Base-by-base conservation (phyloP, 2,329 filamentous ascomycete species). In the Ophioceras dolichostomum region DNA sequence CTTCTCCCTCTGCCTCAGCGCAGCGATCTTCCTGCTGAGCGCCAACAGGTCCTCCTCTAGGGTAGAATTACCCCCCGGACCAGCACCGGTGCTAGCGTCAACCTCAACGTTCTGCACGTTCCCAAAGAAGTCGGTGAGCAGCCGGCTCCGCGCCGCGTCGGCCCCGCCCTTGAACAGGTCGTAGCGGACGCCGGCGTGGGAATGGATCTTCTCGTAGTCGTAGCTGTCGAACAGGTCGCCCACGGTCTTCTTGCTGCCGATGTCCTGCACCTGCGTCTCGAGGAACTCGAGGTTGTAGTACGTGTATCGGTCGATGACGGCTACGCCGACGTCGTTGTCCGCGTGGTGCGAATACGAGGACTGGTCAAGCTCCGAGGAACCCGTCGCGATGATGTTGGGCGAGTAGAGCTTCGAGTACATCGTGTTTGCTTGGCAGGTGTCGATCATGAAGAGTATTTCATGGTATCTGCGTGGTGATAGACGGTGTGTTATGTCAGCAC, bases 391-490 rank as follows among this genome's bases (percentile, higher is more conserved):
- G 51, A 98, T 95, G 53, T 96, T 96, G 34, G 89, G 89, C 5
- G 87, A 94, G 67, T 98, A 98, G 53, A 98, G 85, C 50, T 94
- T 89, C 55, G 80, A 89, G 64, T 94, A 98, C 87, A 98, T 95
- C 22, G 91, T 98, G 59, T 98, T 98, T 39, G 91, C 91, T 64
- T 98, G 91, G 64, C 91, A 98, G 0, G 91, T 98, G 59, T 98
- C 91, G 61, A 98, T 98, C 91, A 98, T 98, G 68, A 98, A 98
- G 40, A 98, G 75, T 48, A 98, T 79, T 61, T 98, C 91, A 57
- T 96, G 85, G 60, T 96, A 98, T 55, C 80, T 83, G 45, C 16
- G 7, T 7, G 22, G 14, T 5, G 5, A 3, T 26, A 26, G 22
- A n/a, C n/a, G n/a, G n/a, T n/a, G n/a, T n/a, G n/a, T n/a, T n/a